Percentiles rank a stretch among this genome's conserved stretches.
Evolutionary conservation across 139 green algal genomes (phyloP).

Genomic region (Chlorella sp.): DNA sequence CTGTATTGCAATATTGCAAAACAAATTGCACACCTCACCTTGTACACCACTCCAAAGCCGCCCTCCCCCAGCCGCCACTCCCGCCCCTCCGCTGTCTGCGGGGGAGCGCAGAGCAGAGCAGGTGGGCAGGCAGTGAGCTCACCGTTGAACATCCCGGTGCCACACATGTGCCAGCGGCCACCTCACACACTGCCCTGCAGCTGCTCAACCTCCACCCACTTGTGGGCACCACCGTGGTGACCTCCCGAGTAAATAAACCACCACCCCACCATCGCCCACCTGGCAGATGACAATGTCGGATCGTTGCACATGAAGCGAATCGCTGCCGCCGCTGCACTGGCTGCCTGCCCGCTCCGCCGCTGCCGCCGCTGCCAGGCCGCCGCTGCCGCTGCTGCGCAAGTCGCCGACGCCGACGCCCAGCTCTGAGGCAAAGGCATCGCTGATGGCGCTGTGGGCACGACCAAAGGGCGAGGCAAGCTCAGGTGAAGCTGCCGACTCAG

Average conservation of each 20-base stretch:
- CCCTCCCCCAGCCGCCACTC: slow-evolving; percentile 73
- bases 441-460: neutral
- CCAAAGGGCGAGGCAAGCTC: neutral
- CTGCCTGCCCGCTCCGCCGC: neutral
- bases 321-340: neutral
- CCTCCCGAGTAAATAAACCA: too few relatives aligned
- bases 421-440: neutral
- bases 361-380: neutral
- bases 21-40: too few relatives aligned
- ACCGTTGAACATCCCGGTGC: too few relatives aligned
- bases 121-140: neutral
- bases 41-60: slow-evolving; percentile 76
- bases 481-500: neutral
- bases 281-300: slow-evolving; percentile 70
- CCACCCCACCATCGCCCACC: too few relatives aligned
- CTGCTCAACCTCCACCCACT: too few relatives aligned
- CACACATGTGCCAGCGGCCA: too few relatives aligned
- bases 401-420: neutral
- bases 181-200: too few relatives aligned
- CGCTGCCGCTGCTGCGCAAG: neutral
- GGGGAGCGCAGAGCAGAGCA: neutral
- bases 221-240: too few relatives aligned
- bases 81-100: slow-evolving; percentile 55
- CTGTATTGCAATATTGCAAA: too few relatives aligned
- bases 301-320: slow-evolving; percentile 29